Evolutionary conservation across 202 grass and related monocot genomes (phyloP).

Genomic region (Setaria viridis): DNA sequence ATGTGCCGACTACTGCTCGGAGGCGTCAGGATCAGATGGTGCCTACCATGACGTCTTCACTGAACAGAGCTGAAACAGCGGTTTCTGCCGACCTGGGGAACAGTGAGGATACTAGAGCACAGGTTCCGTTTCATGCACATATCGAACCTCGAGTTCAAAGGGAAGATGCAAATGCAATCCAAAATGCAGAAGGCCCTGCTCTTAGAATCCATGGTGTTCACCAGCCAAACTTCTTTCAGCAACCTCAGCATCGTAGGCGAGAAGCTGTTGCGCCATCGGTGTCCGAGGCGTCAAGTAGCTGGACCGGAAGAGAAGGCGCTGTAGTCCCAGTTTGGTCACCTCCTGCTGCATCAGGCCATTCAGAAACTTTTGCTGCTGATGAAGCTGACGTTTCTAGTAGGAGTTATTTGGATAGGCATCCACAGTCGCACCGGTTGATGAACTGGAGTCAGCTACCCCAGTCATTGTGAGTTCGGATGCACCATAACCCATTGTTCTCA

Average conservation of each 20-base stretch:
- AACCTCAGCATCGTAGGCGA: conserved; percentile 44
- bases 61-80: conserved; percentile 65
- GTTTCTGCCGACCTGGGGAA: conserved; percentile 57
- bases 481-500: conserved; percentile 30
- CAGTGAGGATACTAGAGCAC: conserved; percentile 59
- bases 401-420: conserved; percentile 76
- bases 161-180: conserved; percentile 15
- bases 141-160: conserved; percentile 35
- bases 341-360: conserved; percentile 59
- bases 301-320: conserved; percentile 72
- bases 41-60: conserved; percentile 83
- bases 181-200: background rate
- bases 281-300: conserved; percentile 69
- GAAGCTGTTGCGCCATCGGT: conserved; percentile 36
- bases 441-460: conserved; percentile 91
- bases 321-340: conserved; percentile 93
- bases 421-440: conserved; percentile 74
- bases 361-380: conserved; percentile 56
- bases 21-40: conserved; percentile 89
- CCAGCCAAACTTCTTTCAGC: conserved; percentile 55
- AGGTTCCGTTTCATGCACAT: conserved; percentile 63
- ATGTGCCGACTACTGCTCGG: conserved; percentile 49
- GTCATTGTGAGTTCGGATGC: conserved; percentile 68
- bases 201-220: conserved; percentile 52
- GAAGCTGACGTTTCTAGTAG: conserved; percentile 72